These are phyloP conservation scores for Mycena haematopus DNA, from an alignment of 768 basidiomycete species.

Conservation along the genomic window DNA sequence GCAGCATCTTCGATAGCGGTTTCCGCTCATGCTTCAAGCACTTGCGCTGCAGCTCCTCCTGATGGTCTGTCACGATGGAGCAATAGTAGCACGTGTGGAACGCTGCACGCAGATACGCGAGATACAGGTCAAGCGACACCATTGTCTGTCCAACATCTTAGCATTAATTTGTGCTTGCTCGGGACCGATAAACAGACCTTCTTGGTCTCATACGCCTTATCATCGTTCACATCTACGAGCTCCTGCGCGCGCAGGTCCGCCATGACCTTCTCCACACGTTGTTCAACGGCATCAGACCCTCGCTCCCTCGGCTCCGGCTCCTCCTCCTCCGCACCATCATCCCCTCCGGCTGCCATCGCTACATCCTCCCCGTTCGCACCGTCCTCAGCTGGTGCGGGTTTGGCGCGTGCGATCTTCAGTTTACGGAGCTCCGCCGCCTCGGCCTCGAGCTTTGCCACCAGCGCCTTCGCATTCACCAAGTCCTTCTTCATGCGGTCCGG, in stretches of 20 bases:
- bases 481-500: slow-evolving; percentile 86
- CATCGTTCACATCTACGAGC: slow-evolving; percentile 62
- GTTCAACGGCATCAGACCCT: slow-evolving; percentile 82
- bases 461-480: slow-evolving; percentile 72
- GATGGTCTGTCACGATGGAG: slow-evolving; percentile 87
- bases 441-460: slow-evolving; percentile 78
- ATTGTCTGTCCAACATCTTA: slow-evolving; percentile 56
- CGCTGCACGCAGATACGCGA: slow-evolving; percentile 91
- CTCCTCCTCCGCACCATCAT: slow-evolving; percentile 60
- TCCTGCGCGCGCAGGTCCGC: slow-evolving; percentile 73
- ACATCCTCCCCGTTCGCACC: slow-evolving; percentile 29
- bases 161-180: slow-evolving; percentile 29
- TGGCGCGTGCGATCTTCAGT: slow-evolving; percentile 36
- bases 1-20: slow-evolving; percentile 64
- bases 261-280: slow-evolving; percentile 79
- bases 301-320: slow-evolving; percentile 65
- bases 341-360: slow-evolving; percentile 39
- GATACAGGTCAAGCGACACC: slow-evolving; percentile 88
- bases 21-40: slow-evolving; percentile 92
- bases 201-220: slow-evolving; percentile 69
- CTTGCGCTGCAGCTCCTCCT: slow-evolving; percentile 94
- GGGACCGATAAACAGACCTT: slow-evolving; percentile 57
- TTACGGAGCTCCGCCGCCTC: slow-evolving; percentile 64
- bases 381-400: slow-evolving; percentile 37
- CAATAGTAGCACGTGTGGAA: slow-evolving; percentile 99